Conservation (phyloP, 441 rosid species). For the Populus hybrid region DNA sequence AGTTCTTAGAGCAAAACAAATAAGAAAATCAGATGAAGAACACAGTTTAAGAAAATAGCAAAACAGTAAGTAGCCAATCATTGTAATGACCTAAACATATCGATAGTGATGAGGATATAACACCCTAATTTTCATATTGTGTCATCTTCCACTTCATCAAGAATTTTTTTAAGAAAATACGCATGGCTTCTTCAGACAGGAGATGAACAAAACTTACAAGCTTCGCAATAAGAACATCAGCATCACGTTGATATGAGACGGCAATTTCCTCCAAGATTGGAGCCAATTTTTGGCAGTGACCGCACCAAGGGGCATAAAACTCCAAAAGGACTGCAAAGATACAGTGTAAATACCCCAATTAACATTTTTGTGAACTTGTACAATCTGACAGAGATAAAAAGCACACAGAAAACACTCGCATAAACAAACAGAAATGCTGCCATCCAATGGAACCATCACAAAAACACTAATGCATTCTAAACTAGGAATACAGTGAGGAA, state of each 20-base stretch:
- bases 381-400: not conserved
- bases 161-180: not conserved
- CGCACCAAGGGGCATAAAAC: conserved; percentile 99
- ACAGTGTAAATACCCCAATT: conserved; percentile 2
- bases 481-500: not conserved
- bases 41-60: not conserved
- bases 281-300: conserved; percentile 89
- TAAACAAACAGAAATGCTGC: not conserved
- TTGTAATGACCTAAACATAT: not conserved
- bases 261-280: conserved; percentile 97
- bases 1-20: not conserved
- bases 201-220: conserved; percentile 50
- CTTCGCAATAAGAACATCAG: conserved; percentile 69
- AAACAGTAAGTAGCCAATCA: not conserved
- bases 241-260: conserved; percentile 52
- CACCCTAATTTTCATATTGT: not conserved
- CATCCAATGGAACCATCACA: not conserved
- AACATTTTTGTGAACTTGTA: not conserved
- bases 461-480: not conserved
- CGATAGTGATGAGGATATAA: too few species aligned
- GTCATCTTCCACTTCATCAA: not conserved
- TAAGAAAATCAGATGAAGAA: not conserved
- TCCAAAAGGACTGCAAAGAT: conserved; percentile 71
- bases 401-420: not conserved
- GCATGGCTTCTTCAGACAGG: not conserved